A percentile compares a stretch with the other conserved stretches of the same genome.
Conservation (phyloP, 1,139 yeast genomes). For the Suhomyces bribrorum region DNA sequence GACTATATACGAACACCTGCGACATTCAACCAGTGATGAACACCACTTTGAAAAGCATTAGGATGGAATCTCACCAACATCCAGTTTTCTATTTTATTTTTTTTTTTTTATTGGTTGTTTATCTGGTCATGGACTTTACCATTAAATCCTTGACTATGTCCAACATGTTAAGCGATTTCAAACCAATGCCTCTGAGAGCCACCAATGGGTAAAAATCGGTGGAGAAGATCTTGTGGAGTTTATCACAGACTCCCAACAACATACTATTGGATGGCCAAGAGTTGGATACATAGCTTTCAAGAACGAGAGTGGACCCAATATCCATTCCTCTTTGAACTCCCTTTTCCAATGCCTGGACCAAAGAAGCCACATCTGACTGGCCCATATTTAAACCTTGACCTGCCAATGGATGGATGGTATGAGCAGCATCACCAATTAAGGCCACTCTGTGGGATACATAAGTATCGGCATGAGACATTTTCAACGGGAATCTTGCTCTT, state of each 20-base stretch:
- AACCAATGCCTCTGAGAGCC: conserved; percentile 71
- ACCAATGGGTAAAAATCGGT: conserved; percentile 76
- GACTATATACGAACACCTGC: background rate
- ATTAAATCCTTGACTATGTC: conserved; percentile 59
- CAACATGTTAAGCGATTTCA: conserved; percentile 63
- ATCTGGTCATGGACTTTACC: conserved; percentile 30
- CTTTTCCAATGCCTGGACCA: conserved; percentile 66
- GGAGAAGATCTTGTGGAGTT: conserved; percentile 83
- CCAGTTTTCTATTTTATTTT: background rate
- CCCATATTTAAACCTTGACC: conserved; percentile 99
- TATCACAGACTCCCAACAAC: conserved; percentile 86
- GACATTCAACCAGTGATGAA: too few species aligned
- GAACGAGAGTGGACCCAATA: conserved; percentile 77
- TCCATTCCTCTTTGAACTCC: conserved; percentile 83
- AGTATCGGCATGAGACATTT: conserved; percentile 86
- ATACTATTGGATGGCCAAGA: conserved; percentile 80
- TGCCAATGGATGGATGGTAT: conserved; percentile 94
- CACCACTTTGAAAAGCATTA: too few species aligned
- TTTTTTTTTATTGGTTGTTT: conserved; percentile 15
- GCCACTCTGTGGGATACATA: conserved; percentile 86
- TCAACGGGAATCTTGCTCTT: conserved; percentile 87
- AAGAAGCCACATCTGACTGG: conserved; percentile 82
- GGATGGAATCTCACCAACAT: too few species aligned
- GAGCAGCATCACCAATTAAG: conserved; percentile 96
- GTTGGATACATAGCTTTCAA: conserved; percentile 83